Percentiles rank a stretch among this genome's conserved stretches.
Evolutionary conservation across 129 eudicot genomes (phyloP).

Genomic region (Artemisia argyi): DNA sequence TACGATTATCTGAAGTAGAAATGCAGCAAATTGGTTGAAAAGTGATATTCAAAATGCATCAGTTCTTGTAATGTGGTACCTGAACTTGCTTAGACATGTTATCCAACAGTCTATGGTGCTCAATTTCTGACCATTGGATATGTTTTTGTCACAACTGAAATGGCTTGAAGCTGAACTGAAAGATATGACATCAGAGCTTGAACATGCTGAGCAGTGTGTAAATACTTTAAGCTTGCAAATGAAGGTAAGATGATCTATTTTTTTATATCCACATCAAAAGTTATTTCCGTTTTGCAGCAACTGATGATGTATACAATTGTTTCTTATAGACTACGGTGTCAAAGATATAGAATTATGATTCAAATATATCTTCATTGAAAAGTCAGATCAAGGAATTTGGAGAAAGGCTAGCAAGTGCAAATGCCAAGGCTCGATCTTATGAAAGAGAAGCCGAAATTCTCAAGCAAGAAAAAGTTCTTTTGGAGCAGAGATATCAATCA

Average conservation of each 20-base stretch:
- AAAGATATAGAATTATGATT: background rate
- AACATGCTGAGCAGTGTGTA: slow-evolving; percentile 76
- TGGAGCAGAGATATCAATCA: slow-evolving; percentile 64
- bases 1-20: too few relatives aligned
- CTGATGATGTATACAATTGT: background rate
- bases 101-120: too few relatives aligned
- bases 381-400: slow-evolving; percentile 16
- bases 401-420: slow-evolving; percentile 11
- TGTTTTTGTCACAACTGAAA: slow-evolving; percentile 7
- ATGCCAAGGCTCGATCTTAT: slow-evolving; percentile 7
- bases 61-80: too few relatives aligned
- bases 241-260: slow-evolving; percentile 50
- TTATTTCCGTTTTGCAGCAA: background rate
- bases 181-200: slow-evolving; percentile 70
- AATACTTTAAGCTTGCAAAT: slow-evolving; percentile 79
- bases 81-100: too few relatives aligned
- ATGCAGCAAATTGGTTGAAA: too few relatives aligned
- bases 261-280: background rate
- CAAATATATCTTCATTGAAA: background rate
- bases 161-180: slow-evolving; percentile 74
- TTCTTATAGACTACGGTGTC: slow-evolving; percentile 45
- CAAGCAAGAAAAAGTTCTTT: slow-evolving; percentile 8
- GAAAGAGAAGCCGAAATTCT: slow-evolving; percentile 9
- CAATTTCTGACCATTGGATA: background rate
- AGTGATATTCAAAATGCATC: too few relatives aligned